Conservation (phyloP, 768 basidiomycete species). For the Austroboletus festivus region DNA sequence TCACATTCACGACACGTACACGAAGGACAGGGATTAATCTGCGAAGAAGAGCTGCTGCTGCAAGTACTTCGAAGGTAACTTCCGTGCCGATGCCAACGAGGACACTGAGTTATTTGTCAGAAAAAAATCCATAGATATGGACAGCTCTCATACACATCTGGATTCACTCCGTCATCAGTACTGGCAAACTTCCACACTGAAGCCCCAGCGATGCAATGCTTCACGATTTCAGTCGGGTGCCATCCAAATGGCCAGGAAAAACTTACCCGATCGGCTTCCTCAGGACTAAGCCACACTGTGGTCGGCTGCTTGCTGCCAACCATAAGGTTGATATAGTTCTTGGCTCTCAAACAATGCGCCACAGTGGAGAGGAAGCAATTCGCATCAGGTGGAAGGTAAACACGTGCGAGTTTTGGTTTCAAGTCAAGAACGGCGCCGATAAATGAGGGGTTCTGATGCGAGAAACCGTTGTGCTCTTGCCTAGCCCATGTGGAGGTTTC, state of each 20-base stretch:
- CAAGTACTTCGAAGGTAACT: conserved; percentile 85
- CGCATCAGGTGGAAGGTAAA: conserved; percentile 88
- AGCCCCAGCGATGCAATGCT: conserved; percentile 86
- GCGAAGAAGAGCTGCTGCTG: conserved; percentile 77
- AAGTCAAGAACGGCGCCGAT: conserved; percentile 83
- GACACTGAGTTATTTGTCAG: conserved; percentile 42
- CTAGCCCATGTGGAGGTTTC: conserved; percentile 86
- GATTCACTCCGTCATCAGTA: conserved; percentile 64
- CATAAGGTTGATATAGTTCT: conserved; percentile 86
- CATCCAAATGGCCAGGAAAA: not conserved
- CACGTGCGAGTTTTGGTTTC: conserved; percentile 66
- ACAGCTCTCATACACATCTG: conserved; percentile 55
- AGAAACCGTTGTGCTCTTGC: conserved; percentile 88
- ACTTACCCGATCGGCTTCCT: conserved; percentile 67
- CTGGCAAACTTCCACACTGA: conserved; percentile 85
- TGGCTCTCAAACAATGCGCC: conserved; percentile 77
- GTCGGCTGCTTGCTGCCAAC: conserved; percentile 86
- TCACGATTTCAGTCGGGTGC: not conserved
- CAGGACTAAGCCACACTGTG: conserved; percentile 71
- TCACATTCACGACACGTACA: conserved; percentile 85
- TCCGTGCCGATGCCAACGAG: conserved; percentile 87
- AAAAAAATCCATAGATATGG: not conserved
- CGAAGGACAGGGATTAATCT: conserved; percentile 68
- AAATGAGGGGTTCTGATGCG: conserved; percentile 83
- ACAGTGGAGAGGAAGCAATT: conserved; percentile 84